phyloP scores from a whole-genome alignment of 177 flowering plant species.

The Vitis hybrid region DNA sequence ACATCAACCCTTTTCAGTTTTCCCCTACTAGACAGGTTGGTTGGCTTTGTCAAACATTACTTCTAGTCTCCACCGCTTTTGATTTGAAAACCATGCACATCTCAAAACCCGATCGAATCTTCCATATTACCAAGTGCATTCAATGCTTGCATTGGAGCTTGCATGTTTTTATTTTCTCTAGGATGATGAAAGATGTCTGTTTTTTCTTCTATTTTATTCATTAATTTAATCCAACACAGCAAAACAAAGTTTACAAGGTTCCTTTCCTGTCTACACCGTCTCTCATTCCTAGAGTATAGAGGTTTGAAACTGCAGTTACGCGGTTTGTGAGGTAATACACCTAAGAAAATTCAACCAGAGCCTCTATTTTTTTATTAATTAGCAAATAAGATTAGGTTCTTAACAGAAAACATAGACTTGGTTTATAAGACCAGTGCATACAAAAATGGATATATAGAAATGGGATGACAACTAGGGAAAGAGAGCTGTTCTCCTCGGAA shows the following conservation, averaged over 20 bases:
- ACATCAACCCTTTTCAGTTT: not conserved
- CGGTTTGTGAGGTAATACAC: conserved; percentile 29
- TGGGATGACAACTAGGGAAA: conserved; percentile 41
- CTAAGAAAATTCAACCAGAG: conserved; percentile 16
- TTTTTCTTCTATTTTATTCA: conserved; percentile 35
- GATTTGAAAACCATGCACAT: conserved; percentile 27
- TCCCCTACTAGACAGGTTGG: conserved; percentile 5
- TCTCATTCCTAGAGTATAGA: not conserved
- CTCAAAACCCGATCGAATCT: conserved; percentile 58
- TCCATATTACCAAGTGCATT: conserved; percentile 56
- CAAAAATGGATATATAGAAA: not conserved
- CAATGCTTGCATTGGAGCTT: conserved; percentile 62
- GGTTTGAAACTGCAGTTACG: conserved; percentile 20
- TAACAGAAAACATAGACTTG: conserved; percentile 15
- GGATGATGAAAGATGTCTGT: conserved; percentile 79
- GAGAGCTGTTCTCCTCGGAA: conserved; percentile 64
- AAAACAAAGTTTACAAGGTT: conserved; percentile 31
- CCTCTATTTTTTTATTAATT: conserved; percentile 3
- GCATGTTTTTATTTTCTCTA: conserved; percentile 47
- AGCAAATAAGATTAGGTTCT: not conserved
- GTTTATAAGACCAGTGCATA: conserved; percentile 20
- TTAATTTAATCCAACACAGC: conserved; percentile 15
- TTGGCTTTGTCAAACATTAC: conserved; percentile 25
- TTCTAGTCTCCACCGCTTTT: conserved; percentile 19
- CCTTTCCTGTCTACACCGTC: conserved; percentile 16